A percentile compares a stretch with the other conserved stretches of the same genome.
phyloP scores from a whole-genome alignment of 2,329 filamentous ascomycete genomes.

The Colletotrichum magnum region DNA sequence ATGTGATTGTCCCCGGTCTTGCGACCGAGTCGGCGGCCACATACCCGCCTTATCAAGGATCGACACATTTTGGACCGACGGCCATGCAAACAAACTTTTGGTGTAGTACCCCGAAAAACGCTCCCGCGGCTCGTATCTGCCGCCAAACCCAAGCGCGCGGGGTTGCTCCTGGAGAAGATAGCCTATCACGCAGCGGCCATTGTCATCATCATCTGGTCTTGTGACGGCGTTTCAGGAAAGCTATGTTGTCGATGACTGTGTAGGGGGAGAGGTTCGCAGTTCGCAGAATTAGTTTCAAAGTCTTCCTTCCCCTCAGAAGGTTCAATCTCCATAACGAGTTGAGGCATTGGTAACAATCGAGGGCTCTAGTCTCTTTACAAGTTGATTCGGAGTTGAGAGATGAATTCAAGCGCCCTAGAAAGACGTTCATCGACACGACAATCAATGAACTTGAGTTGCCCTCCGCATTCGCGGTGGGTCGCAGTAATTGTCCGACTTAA shows the following conservation, averaged over 20 bases:
- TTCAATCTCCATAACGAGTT: too few species aligned
- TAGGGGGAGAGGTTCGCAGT: not conserved
- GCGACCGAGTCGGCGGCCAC: too few species aligned
- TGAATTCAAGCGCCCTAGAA: too few species aligned
- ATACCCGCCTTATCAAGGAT: not conserved
- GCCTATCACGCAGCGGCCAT: conserved; percentile 26
- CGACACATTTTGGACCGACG: not conserved
- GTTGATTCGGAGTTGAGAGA: too few species aligned
- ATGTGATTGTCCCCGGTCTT: too few species aligned
- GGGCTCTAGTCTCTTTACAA: too few species aligned
- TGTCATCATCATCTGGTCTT: conserved; percentile 25
- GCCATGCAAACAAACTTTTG: not conserved
- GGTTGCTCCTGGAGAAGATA: conserved; percentile 1
- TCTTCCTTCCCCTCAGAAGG: not conserved
- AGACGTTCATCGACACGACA: too few species aligned
- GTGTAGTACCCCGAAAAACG: not conserved
- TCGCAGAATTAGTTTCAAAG: conserved; percentile 14
- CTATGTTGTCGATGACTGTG: not conserved
- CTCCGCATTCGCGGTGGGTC: too few species aligned
- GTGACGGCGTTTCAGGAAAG: conserved; percentile 16
- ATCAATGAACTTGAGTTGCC: too few species aligned
- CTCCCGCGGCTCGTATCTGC: conserved; percentile 6
- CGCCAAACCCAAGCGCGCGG: conserved; percentile 5
- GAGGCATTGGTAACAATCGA: too few species aligned
- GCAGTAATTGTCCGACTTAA: too few species aligned